These are phyloP conservation scores for Pyrenochaeta sp. DNA, from an alignment of 2,329 filamentous ascomycete species.

Conservation along the genomic window DNA sequence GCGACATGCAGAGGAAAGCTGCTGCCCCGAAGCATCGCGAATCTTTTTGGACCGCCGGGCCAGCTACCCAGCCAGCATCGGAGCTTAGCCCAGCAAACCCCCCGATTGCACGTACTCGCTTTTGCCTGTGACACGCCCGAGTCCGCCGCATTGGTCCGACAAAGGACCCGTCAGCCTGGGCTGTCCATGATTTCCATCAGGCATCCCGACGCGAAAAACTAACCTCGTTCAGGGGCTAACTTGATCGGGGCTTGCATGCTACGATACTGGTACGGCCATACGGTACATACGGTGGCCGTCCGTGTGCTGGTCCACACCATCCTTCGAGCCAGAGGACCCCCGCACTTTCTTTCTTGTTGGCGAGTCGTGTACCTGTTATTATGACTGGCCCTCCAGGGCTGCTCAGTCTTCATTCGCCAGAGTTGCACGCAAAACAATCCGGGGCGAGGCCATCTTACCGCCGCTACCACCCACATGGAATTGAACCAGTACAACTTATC, in stretches of 20 bases:
- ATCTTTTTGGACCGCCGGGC: background rate
- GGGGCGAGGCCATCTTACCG: too few relatives aligned
- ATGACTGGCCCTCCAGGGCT: too few relatives aligned
- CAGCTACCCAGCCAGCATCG: background rate
- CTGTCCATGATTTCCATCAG: conserved; percentile 5
- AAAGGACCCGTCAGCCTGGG: background rate
- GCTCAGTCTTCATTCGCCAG: too few relatives aligned
- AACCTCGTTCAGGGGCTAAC: background rate
- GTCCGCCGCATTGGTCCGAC: conserved; percentile 35
- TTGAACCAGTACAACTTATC: too few relatives aligned
- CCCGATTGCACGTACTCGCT: background rate
- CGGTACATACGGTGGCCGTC: too few relatives aligned
- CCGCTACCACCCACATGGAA: too few relatives aligned
- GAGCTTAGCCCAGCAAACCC: background rate
- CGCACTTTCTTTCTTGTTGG: too few relatives aligned
- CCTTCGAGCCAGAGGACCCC: too few relatives aligned
- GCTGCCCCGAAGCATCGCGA: background rate
- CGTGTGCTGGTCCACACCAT: too few relatives aligned
- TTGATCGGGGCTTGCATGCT: background rate
- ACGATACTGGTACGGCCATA: too few relatives aligned
- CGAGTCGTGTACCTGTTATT: too few relatives aligned
- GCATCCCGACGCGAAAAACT: conserved; percentile 1
- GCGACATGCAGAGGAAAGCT: background rate
- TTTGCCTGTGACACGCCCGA: conserved; percentile 16
- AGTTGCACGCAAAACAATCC: too few relatives aligned